Evolutionary conservation across 2,329 filamentous ascomycete genomes (phyloP).

Genomic region (Ophiocordyceps robertsii): DNA sequence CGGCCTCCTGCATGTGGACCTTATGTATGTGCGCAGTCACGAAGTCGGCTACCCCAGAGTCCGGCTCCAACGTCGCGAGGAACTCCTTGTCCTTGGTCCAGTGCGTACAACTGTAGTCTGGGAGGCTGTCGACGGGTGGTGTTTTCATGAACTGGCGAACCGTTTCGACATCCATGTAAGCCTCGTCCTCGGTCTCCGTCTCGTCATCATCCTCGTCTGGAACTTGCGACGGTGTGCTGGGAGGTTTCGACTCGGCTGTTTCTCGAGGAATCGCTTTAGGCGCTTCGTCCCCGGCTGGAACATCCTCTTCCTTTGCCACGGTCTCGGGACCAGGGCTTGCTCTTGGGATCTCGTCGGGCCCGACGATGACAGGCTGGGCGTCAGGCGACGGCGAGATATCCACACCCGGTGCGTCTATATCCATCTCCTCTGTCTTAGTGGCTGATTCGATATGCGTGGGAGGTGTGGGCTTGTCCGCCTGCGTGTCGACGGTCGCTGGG

Average conservation of each 20-base stretch:
- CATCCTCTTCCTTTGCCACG: not conserved
- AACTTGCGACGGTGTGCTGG: slow-evolving; percentile 34
- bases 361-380: not conserved
- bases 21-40: slow-evolving; percentile 31
- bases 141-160: slow-evolving; percentile 39
- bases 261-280: slow-evolving; percentile 7
- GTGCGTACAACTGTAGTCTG: slow-evolving; percentile 28
- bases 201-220: slow-evolving; percentile 38
- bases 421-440: slow-evolving; percentile 28
- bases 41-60: slow-evolving; percentile 28
- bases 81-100: slow-evolving; percentile 36
- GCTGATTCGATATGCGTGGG: slow-evolving; percentile 11
- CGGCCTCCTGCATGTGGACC: slow-evolving; percentile 20
- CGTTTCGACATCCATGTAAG: slow-evolving; percentile 33
- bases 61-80: slow-evolving; percentile 25
- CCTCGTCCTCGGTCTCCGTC: slow-evolving; percentile 40
- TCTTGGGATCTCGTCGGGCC: not conserved
- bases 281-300: slow-evolving; percentile 1
- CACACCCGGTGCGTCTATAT: slow-evolving; percentile 16
- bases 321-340: not conserved
- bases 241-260: slow-evolving; percentile 18
- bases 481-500: not conserved
- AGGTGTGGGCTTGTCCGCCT: slow-evolving; percentile 4
- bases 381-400: slow-evolving; percentile 4
- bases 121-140: slow-evolving; percentile 40